Conservation (phyloP, 1,284 basidiomycete genomes). For the Kalmanozyma brasiliensis region DNA sequence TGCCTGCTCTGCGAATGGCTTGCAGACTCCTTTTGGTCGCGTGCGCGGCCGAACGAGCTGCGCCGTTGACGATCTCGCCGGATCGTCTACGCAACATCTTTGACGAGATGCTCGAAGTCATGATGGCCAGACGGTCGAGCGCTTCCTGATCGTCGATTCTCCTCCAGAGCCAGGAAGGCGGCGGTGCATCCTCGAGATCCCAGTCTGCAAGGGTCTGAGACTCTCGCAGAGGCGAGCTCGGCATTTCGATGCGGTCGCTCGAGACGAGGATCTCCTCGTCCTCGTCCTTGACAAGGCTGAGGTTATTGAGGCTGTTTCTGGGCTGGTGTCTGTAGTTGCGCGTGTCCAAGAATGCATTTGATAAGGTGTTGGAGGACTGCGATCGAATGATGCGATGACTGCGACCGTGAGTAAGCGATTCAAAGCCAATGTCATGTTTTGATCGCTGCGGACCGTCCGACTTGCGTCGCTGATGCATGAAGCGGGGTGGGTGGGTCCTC, state of each 20-base stretch:
- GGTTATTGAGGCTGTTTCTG: conserved; percentile 24
- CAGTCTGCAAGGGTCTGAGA: conserved; percentile 20
- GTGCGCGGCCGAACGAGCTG: conserved; percentile 34
- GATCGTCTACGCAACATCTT: conserved; percentile 35
- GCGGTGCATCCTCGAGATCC: conserved; percentile 9
- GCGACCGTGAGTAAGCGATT: conserved; percentile 11
- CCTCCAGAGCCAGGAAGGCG: conserved; percentile 13
- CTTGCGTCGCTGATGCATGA: conserved; percentile 42
- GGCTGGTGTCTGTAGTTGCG: conserved; percentile 28
- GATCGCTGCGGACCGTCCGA: conserved; percentile 39
- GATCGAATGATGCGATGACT: conserved; percentile 29
- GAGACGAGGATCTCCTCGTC: conserved; percentile 13
- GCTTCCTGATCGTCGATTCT: conserved; percentile 22
- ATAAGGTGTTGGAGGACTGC: conserved; percentile 39
- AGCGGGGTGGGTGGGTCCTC: conserved; percentile 13
- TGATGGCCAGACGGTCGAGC: conserved; percentile 23
- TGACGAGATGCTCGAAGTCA: conserved; percentile 21
- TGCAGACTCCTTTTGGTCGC: conserved; percentile 38
- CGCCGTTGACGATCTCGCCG: conserved; percentile 30
- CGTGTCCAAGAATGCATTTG: conserved; percentile 23
- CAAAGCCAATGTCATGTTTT: conserved; percentile 7
- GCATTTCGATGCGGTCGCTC: conserved; percentile 1
- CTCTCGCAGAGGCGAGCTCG: conserved; percentile 28
- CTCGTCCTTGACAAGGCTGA: conserved; percentile 38
- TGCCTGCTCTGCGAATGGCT: conserved; percentile 41